These are phyloP conservation scores for Neonectria faginata DNA, from an alignment of 2,329 filamentous ascomycete species.

Conservation along the genomic window DNA sequence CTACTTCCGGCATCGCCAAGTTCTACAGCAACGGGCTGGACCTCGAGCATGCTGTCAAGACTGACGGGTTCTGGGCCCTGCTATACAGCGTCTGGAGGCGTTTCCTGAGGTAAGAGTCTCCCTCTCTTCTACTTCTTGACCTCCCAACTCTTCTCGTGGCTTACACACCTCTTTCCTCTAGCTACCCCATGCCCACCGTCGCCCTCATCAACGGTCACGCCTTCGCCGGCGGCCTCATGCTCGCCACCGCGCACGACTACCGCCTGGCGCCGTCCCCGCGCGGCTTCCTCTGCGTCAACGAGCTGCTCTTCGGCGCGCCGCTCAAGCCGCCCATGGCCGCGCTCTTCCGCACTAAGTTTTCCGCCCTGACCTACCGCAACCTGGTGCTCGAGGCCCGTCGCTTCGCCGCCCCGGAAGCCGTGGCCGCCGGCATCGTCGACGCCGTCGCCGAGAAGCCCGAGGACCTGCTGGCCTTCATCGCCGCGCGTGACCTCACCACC, in stretches of 20 bases:
- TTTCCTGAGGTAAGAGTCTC: constrained; percentile 55
- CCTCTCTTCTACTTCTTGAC: too few relatives aligned
- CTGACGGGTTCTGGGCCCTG: constrained; percentile 70
- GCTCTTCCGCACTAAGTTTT: constrained; percentile 78
- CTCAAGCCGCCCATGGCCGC: constrained; percentile 78
- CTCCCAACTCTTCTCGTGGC: not conserved
- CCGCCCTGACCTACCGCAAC: constrained; percentile 65
- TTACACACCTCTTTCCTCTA: constrained; percentile 18
- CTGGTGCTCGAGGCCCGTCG: constrained; percentile 80
- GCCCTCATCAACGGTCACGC: constrained; percentile 84
- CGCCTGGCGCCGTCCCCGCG: constrained; percentile 76
- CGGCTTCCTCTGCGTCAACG: constrained; percentile 85
- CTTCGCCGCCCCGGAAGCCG: constrained; percentile 71
- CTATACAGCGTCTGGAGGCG: constrained; percentile 75
- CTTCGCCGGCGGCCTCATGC: constrained; percentile 85
- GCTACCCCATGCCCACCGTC: constrained; percentile 84
- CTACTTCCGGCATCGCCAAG: constrained; percentile 79
- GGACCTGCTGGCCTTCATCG: constrained; percentile 70
- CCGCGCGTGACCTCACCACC: constrained; percentile 67
- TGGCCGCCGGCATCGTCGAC: constrained; percentile 77
- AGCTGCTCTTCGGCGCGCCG: constrained; percentile 83
- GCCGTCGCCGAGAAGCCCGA: constrained; percentile 69
- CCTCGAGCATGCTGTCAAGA: constrained; percentile 71
- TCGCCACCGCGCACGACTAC: constrained; percentile 86
- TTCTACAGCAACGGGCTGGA: constrained; percentile 90